A percentile compares a stretch with the other conserved stretches of the same genome.
phyloP scores from a whole-genome alignment of 495 filamentous ascomycete genomes.

The Xanthoparmelia taractica region DNA sequence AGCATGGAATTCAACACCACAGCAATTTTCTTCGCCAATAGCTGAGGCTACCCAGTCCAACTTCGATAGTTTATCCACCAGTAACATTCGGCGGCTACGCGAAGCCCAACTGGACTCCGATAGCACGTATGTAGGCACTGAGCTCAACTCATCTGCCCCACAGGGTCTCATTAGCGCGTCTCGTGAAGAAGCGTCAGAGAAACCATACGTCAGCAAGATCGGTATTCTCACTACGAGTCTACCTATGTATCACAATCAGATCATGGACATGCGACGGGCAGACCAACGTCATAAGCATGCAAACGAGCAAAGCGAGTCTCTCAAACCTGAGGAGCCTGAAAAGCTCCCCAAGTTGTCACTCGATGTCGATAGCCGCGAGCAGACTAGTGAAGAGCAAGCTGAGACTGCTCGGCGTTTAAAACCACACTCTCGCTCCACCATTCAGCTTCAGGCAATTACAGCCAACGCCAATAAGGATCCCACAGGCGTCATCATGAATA shows the following conservation, averaged over 20 bases:
- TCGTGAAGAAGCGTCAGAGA: constrained; percentile 13
- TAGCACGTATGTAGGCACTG: not conserved
- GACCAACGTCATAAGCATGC: constrained; percentile 30
- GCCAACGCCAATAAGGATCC: constrained; percentile 58
- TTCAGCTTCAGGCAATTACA: constrained; percentile 42
- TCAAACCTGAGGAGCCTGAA: constrained; percentile 17
- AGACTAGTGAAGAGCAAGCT: constrained; percentile 68
- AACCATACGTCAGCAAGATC: constrained; percentile 63
- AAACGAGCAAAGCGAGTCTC: constrained; percentile 18
- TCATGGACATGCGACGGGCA: constrained; percentile 65
- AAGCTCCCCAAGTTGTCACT: constrained; percentile 15
- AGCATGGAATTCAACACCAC: constrained; percentile 37
- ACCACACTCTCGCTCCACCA: constrained; percentile 59
- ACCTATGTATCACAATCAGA: constrained; percentile 80
- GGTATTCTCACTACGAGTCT: constrained; percentile 84
- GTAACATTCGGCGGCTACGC: constrained; percentile 11
- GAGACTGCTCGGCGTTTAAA: constrained; percentile 69
- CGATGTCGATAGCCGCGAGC: constrained; percentile 35
- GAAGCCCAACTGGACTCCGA: not conserved
- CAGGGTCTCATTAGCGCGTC: not conserved
- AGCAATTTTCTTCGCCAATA: constrained; percentile 23
- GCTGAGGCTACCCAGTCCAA: constrained; percentile 16
- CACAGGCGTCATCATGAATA: constrained; percentile 53
- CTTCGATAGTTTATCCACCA: constrained; percentile 15
- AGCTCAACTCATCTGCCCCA: not conserved